Conservation (phyloP, 2,329 filamentous ascomycete species). For the Epicoccum sorghinum region DNA sequence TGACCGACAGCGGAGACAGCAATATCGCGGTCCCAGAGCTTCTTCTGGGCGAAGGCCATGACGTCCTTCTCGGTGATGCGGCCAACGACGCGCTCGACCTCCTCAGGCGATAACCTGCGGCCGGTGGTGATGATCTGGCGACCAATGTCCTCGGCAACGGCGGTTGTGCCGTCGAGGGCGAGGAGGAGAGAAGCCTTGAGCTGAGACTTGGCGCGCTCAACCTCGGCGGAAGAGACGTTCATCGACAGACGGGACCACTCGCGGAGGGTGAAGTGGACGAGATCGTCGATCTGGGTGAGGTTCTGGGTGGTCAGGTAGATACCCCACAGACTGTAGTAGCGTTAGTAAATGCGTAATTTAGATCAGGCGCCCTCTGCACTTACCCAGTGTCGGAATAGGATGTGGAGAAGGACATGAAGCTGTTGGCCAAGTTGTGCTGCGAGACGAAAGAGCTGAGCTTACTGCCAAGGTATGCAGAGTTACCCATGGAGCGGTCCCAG, state of each 20-base stretch:
- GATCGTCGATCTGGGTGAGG: conserved; percentile 85
- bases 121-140: conserved; percentile 98
- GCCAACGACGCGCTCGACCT: conserved; percentile 92
- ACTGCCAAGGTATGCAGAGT: conserved; percentile 95
- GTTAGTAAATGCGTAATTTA: conserved; percentile 34
- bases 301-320: conserved; percentile 98
- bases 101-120: conserved; percentile 84
- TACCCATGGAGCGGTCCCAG: conserved; percentile 99
- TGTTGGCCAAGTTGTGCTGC: conserved; percentile 95
- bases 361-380: conserved; percentile 44
- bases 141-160: conserved; percentile 96
- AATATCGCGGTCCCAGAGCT: conserved; percentile 97
- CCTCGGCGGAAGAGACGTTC: conserved; percentile 86
- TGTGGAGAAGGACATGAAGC: conserved; percentile 99
- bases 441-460: conserved; percentile 95
- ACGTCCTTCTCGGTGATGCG: conserved; percentile 93
- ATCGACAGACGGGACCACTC: conserved; percentile 96
- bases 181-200: conserved; percentile 98
- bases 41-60: conserved; percentile 93
- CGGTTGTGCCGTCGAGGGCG: conserved; percentile 95
- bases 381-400: conserved; percentile 99
- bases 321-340: conserved; percentile 82
- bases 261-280: conserved; percentile 96
- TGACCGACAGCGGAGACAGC: conserved; percentile 91
- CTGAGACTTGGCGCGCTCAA: conserved; percentile 98